phyloP scores from a whole-genome alignment of 2,329 filamentous ascomycete species.

The Lithohypha guttulata region DNA sequence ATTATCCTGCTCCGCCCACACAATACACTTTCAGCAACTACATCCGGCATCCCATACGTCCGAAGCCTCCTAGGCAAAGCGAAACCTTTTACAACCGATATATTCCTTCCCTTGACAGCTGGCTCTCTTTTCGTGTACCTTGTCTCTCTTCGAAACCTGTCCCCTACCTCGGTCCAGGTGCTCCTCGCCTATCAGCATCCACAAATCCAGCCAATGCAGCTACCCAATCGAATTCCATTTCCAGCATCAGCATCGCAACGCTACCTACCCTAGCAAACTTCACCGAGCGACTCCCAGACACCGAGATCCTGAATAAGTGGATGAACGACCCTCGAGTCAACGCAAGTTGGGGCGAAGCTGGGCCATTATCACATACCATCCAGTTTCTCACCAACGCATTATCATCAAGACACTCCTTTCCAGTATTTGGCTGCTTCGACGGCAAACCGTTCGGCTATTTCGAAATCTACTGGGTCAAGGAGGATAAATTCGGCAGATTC shows the following conservation, averaged over 20 bases:
- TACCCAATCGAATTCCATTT: slow-evolving; percentile 14
- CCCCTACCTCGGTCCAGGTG: slow-evolving; percentile 52
- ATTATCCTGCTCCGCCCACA: slow-evolving; percentile 72
- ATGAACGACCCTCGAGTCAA: slow-evolving; percentile 76
- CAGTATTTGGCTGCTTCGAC: slow-evolving; percentile 87
- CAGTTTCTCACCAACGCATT: slow-evolving; percentile 59
- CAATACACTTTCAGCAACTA: slow-evolving; percentile 71
- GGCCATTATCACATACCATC: slow-evolving; percentile 46
- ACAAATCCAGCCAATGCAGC: neutral
- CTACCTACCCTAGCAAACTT: slow-evolving; percentile 31
- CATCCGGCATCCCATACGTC: slow-evolving; percentile 72
- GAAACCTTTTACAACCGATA: slow-evolving; percentile 86
- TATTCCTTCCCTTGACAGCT: slow-evolving; percentile 69
- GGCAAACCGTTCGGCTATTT: slow-evolving; percentile 94
- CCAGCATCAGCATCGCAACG: slow-evolving; percentile 23
- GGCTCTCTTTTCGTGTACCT: slow-evolving; percentile 79
- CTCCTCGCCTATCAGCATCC: slow-evolving; percentile 6
- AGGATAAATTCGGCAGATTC: slow-evolving; percentile 65
- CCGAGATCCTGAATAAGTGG: slow-evolving; percentile 71
- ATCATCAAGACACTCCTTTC: slow-evolving; percentile 65
- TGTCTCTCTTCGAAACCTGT: slow-evolving; percentile 48
- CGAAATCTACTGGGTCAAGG: slow-evolving; percentile 96
- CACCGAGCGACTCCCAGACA: slow-evolving; percentile 43
- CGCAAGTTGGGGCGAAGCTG: slow-evolving; percentile 69
- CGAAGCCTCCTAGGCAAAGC: slow-evolving; percentile 80